These are phyloP conservation scores for Metarhizium sp. DNA, from an alignment of 2,329 filamentous ascomycete species.

Conservation along the genomic window DNA sequence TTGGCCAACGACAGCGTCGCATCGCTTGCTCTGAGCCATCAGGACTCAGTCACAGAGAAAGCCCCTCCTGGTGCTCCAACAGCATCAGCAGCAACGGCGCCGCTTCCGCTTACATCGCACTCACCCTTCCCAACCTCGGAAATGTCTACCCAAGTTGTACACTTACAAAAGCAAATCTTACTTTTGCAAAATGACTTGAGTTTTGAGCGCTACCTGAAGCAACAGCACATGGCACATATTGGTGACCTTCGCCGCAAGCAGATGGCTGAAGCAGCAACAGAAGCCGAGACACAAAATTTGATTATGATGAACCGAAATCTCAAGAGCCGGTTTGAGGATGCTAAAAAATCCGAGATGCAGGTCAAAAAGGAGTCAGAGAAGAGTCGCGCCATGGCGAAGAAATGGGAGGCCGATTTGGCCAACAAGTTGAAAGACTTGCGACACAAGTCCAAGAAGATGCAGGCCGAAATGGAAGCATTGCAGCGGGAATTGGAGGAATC, in stretches of 20 bases:
- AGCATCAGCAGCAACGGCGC: slow-evolving; percentile 5
- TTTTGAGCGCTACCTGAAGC: slow-evolving; percentile 75
- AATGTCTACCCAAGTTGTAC: slow-evolving; percentile 32
- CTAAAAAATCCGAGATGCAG: slow-evolving; percentile 60
- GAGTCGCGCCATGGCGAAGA: slow-evolving; percentile 63
- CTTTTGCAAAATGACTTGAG: slow-evolving; percentile 71
- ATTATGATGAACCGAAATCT: slow-evolving; percentile 67
- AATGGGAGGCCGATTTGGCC: slow-evolving; percentile 65
- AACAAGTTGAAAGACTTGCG: slow-evolving; percentile 56
- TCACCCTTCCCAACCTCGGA: slow-evolving; percentile 22
- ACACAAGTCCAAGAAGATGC: slow-evolving; percentile 61
- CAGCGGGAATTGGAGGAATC: slow-evolving; percentile 48
- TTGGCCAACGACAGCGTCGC: slow-evolving; percentile 48
- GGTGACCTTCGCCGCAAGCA: slow-evolving; percentile 67
- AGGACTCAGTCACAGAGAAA: slow-evolving; percentile 35
- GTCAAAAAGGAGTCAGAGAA: slow-evolving; percentile 64
- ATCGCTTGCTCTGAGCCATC: slow-evolving; percentile 42
- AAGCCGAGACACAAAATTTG: slow-evolving; percentile 74
- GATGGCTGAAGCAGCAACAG: slow-evolving; percentile 65
- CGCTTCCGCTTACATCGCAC: slow-evolving; percentile 18
- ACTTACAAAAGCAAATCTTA: slow-evolving; percentile 65
- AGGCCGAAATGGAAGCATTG: slow-evolving; percentile 45
- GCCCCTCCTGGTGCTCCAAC: slow-evolving; percentile 13
- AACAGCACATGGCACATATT: slow-evolving; percentile 75
- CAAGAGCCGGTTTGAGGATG: slow-evolving; percentile 63